These are phyloP conservation scores for Ajuga chamaepitys DNA, from an alignment of 257 asterid genomes.

Conservation along the genomic window DNA sequence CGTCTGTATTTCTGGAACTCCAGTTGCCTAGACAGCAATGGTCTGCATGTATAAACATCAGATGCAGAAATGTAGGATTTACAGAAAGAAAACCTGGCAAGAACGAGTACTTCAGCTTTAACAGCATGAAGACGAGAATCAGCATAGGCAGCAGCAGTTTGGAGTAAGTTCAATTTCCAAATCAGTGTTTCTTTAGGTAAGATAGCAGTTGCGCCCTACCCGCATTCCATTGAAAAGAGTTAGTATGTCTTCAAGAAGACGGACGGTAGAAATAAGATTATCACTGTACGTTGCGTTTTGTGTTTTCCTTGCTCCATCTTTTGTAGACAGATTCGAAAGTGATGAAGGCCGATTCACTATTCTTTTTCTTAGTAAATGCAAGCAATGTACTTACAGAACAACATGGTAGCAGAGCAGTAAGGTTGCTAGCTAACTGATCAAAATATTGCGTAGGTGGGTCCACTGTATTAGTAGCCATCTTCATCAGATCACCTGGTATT, in stretches of 20 bases:
- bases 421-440: slow-evolving; percentile 52
- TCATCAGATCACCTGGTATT: slow-evolving; percentile 68
- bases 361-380: too few relatives aligned
- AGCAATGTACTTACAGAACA: too few relatives aligned
- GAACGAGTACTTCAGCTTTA: slow-evolving; percentile 84
- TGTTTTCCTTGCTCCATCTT: not conserved
- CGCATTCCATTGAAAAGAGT: slow-evolving; percentile 9
- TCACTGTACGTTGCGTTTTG: not conserved
- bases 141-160: slow-evolving; percentile 70
- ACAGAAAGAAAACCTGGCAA: slow-evolving; percentile 62
- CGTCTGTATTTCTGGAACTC: too few relatives aligned
- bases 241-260: slow-evolving; percentile 6
- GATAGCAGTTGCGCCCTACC: slow-evolving; percentile 63
- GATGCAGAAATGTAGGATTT: not conserved
- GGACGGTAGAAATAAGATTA: not conserved
- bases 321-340: not conserved
- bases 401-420: too few relatives aligned
- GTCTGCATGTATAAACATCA: not conserved
- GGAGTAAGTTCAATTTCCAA: slow-evolving; percentile 88
- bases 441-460: slow-evolving; percentile 33
- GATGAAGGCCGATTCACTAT: too few relatives aligned
- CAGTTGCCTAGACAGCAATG: too few relatives aligned
- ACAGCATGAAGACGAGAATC: slow-evolving; percentile 93
- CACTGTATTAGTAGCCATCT: slow-evolving; percentile 63
- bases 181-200: slow-evolving; percentile 75